Base-by-base conservation (phyloP, 805 yeast species). In the Candida vartiovaarae region DNA sequence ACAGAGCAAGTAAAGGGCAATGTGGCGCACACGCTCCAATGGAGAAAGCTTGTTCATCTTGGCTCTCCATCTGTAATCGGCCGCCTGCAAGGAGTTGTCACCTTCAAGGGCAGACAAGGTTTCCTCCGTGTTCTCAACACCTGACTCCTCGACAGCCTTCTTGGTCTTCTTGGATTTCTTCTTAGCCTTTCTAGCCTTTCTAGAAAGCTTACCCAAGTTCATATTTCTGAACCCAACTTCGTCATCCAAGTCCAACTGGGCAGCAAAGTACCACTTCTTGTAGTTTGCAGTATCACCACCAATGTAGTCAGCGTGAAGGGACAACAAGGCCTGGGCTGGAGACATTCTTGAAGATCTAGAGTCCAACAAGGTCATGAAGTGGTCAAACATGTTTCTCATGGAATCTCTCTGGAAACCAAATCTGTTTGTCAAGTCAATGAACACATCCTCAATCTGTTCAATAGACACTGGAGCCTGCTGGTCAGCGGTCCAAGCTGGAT, bases 401-500 rank as follows among this genome's bases (percentile, higher is more conserved):
- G 93, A 84, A 58, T 85, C 95, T 75, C 95, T 80, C 69, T 85
- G 95, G 74, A 85, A 85, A 60, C 95, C 95, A 60, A 85, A 84
- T 65, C 80, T 82, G 67, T 84, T 84, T 36, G 91, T 72, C 63
- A 85, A 71, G 64, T 85, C 93, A 59, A 85, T 85, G 61, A 85
- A 85, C 33, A 84, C 78, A 68, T 85, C 95, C 68, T 85, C 95
- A 61, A 85, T 82, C 63, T 85, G 91, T 65, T 85, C 93, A 43
- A 85, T 75, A 39, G 87, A 73, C 45, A 84, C 82, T 9, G 95
- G 95, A 26, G 91, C 88, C 64, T 84, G 91, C 45, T 84, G 90
- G 66, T 93, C 98, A 38, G 95, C 95, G 26, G 96, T 86, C 99
- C 99, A 93, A 41, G 99, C 98, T 36, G 99, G 99, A 65, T 91